Evolutionary conservation across 208 protist species (phyloP).

Genomic region (Wallacemonas sp.): DNA sequence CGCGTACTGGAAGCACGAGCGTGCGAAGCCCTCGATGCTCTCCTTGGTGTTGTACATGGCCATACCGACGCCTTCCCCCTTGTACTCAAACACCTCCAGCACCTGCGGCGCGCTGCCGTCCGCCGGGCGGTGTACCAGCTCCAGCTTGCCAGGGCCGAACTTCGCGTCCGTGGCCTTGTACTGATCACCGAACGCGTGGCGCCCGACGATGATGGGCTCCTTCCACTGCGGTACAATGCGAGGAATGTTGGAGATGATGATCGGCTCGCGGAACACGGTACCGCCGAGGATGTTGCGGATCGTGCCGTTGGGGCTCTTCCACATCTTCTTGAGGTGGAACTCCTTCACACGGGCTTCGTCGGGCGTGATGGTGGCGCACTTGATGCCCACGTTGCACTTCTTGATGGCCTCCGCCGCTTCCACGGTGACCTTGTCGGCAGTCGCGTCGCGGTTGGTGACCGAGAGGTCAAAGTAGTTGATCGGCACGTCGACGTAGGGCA

Average conservation of each 20-base stretch:
- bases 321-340: conserved; percentile 98
- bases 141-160: conserved; percentile 86
- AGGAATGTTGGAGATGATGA: conserved; percentile 94
- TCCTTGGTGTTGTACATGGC: conserved; percentile 97
- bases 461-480: conserved; percentile 98
- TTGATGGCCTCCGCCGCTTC: conserved; percentile 95
- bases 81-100: conserved; percentile 91
- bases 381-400: conserved; percentile 96
- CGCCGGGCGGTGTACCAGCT: conserved; percentile 92
- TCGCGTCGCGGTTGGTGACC: conserved; percentile 92
- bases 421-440: conserved; percentile 95
- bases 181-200: conserved; percentile 96
- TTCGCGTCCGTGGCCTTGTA: conserved; percentile 95
- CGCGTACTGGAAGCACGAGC: conserved; percentile 94
- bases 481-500: conserved; percentile 95
- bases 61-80: conserved; percentile 84
- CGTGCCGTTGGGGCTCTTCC: conserved; percentile 98
- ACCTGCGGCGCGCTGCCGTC: conserved; percentile 63
- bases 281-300: conserved; percentile 98
- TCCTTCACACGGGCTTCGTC: conserved; percentile 97
- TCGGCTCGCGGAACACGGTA: conserved; percentile 98
- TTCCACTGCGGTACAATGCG: conserved; percentile 93
- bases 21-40: conserved; percentile 95
- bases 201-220: conserved; percentile 95
- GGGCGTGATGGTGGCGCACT: conserved; percentile 98